Percentiles rank a stretch among this genome's conserved stretches.
These are phyloP conservation scores for Chrysosphaeria jannelii DNA, from an alignment of 2,329 filamentous ascomycete species.

Conservation along the genomic window DNA sequence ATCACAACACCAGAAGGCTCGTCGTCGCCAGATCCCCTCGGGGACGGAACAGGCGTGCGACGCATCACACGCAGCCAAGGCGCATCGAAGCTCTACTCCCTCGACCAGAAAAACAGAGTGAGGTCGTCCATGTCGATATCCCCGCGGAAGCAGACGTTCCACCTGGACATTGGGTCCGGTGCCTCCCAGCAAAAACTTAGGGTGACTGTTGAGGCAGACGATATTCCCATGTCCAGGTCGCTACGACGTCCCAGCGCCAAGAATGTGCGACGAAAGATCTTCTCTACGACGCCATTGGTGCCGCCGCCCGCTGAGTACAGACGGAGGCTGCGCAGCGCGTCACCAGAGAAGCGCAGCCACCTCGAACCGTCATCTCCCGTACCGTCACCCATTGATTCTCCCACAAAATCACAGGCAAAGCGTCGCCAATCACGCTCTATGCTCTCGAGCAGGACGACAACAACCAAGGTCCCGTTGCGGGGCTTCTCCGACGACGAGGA, in stretches of 20 bases:
- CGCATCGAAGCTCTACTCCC: slow-evolving; percentile 3
- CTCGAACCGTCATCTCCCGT: no score
- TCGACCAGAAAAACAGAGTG: slow-evolving; percentile 1
- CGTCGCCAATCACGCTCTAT: not conserved
- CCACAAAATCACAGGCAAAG: no score
- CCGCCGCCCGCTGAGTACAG: no score
- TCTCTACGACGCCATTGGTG: no score
- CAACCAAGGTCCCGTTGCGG: slow-evolving; percentile 14
- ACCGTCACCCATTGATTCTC: no score
- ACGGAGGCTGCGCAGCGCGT: not conserved
- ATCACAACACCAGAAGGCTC: no score
- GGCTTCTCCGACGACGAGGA: slow-evolving; percentile 14
- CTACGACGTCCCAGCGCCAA: no score
- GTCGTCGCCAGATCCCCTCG: slow-evolving; percentile 21
- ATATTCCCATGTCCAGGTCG: no score
- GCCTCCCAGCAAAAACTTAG: slow-evolving; percentile 19
- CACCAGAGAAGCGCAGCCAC: slow-evolving; percentile 1
- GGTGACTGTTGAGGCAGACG: slow-evolving; percentile 23
- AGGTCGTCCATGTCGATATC: slow-evolving; percentile 8
- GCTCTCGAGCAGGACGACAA: slow-evolving; percentile 1
- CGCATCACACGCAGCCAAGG: slow-evolving; percentile 16
- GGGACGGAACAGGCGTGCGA: slow-evolving; percentile 10
- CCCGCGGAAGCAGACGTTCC: slow-evolving; percentile 24
- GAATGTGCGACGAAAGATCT: slow-evolving; percentile 7
- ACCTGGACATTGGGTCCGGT: slow-evolving; percentile 21